Evolutionary conservation across 257 asterid species (phyloP).

Genomic region (Penstemon davidsonii): DNA sequence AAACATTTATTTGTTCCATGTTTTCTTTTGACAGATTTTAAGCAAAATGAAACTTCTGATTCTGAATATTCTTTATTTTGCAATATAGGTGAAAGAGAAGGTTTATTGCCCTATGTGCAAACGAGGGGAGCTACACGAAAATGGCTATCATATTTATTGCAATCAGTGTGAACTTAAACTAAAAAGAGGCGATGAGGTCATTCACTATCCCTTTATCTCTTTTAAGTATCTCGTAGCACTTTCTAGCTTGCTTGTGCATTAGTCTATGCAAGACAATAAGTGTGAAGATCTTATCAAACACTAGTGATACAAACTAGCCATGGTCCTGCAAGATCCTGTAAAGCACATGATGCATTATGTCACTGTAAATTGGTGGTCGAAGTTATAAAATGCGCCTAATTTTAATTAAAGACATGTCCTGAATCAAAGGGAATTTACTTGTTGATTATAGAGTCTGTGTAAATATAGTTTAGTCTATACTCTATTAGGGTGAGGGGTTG

Average conservation of each 20-base stretch:
- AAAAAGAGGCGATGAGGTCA: constrained; percentile 70
- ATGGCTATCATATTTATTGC: constrained; percentile 55
- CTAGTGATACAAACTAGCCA: too few species aligned
- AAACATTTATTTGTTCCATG: not conserved
- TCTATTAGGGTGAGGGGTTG: too few species aligned
- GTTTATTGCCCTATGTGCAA: constrained; percentile 97
- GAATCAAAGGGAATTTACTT: not conserved
- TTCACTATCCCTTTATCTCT: constrained; percentile 26
- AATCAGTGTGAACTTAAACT: constrained; percentile 61
- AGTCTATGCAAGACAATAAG: not conserved
- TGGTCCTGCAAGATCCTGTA: too few species aligned
- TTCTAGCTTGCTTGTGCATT: not conserved
- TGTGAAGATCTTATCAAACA: too few species aligned
- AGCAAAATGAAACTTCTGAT: constrained; percentile 18
- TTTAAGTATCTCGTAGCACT: not conserved
- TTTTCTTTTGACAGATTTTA: not conserved
- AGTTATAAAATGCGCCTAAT: not conserved
- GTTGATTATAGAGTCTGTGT: too few species aligned
- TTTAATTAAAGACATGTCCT: not conserved
- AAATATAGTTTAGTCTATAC: too few species aligned
- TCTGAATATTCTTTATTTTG: constrained; percentile 26
- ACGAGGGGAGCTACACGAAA: constrained; percentile 68
- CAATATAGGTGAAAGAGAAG: constrained; percentile 50
- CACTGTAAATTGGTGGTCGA: not conserved
- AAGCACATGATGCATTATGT: too few species aligned